Base-by-base conservation (phyloP, 495 filamentous ascomycete species). In the Lasiosphaeria hispida region DNA sequence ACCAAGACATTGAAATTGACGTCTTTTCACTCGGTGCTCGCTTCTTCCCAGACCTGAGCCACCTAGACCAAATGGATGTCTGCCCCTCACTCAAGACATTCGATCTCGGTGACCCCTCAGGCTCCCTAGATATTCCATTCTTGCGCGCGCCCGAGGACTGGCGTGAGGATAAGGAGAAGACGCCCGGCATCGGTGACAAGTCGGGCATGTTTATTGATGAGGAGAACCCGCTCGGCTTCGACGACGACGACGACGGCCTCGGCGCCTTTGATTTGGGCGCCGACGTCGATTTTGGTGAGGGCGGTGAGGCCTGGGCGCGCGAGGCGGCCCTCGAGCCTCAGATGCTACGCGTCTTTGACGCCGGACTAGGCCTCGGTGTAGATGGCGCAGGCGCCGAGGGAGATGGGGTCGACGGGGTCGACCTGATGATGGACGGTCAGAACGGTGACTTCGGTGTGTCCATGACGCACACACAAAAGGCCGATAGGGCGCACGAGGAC, bases 11-110 rank as follows among this genome's bases (percentile, higher is more conserved):
- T 4, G 87, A 93, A 33, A 90, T 97, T 53, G 89, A 97, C 62
- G 79, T 98, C 38, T 72, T 75, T 13, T 73, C 83, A 0, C 82
- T 99, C 10, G 88, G 84, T 4, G 77, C 75, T 30, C 86, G 82
- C 58, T 99, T 96, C 77, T 97, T 99, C 72, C 92, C 92, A 0
- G 85, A 96, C 62, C 78, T 99, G 18, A 72, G 79, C 53, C 76
- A 69, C 39, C 73, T 99, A 13, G 91, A 93, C 48, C 81, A 84
- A 55, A 89, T 96, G 75, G 92, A 97, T 73, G 87, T 99, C 43
- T 99, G 94, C 66, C 93, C 92, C 0, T 97, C 94, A 0, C 75
- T 99, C 39, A 96, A 97, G 72, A 90, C 85, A 17, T 90, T 96
- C 59, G 90, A 96, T 61, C 80, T 99, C 2, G 93, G 93, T 15